Evolutionary conservation across 768 basidiomycete genomes (phyloP).

Genomic region (Calvatia gigantea): DNA sequence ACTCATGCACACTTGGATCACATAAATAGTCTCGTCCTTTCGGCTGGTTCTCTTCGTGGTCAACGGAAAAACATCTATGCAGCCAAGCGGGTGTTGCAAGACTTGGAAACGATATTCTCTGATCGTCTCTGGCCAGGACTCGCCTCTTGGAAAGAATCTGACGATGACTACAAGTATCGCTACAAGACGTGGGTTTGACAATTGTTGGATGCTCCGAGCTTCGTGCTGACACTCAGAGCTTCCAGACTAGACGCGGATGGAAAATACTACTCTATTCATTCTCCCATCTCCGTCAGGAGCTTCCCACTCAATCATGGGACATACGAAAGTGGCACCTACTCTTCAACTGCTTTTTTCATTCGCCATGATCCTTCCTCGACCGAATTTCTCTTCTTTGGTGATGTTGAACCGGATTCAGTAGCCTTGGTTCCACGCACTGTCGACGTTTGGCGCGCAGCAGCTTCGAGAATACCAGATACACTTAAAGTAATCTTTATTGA

Average conservation of each 20-base stretch:
- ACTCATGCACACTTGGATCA: constrained; percentile 94
- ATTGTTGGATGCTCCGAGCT: neutral
- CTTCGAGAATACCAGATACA: constrained; percentile 64
- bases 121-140: constrained; percentile 85
- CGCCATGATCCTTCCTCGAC: constrained; percentile 54
- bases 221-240: constrained; percentile 7
- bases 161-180: constrained; percentile 56
- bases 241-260: constrained; percentile 48
- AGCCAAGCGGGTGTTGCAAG: constrained; percentile 55
- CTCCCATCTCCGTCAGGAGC: constrained; percentile 57
- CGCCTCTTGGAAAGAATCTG: constrained; percentile 66
- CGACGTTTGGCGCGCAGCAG: constrained; percentile 80
- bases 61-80: constrained; percentile 63
- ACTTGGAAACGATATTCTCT: constrained; percentile 70
- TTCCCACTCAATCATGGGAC: constrained; percentile 76
- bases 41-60: constrained; percentile 73
- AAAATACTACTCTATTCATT: constrained; percentile 48
- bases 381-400: constrained; percentile 93
- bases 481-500: constrained; percentile 90
- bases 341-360: constrained; percentile 84
- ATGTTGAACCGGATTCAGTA: constrained; percentile 84
- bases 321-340: constrained; percentile 54
- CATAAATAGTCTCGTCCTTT: constrained; percentile 74
- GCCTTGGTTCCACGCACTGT: constrained; percentile 56
- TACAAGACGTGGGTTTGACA: constrained; percentile 59